phyloP scores from a whole-genome alignment of 345 rosid species.

The Rubroshorea leprosula region DNA sequence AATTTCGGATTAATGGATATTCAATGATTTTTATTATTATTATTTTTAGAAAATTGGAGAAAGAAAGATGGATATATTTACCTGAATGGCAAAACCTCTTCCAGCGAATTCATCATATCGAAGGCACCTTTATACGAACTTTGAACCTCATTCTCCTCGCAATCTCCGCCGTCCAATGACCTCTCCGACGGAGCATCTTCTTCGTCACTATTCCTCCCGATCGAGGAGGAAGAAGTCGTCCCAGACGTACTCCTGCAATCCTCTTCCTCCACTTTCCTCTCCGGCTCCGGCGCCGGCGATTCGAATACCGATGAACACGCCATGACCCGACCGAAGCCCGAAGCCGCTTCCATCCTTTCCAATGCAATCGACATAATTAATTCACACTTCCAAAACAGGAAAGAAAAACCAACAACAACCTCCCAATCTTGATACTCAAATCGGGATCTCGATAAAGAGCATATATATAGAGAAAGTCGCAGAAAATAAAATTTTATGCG shows the following conservation, averaged over 20 bases:
- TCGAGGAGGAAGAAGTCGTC: constrained; percentile 29
- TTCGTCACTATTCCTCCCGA: constrained; percentile 54
- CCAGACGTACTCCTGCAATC: constrained; percentile 23
- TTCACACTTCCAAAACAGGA: not conserved
- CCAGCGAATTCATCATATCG: constrained; percentile 54
- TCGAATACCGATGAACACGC: not conserved
- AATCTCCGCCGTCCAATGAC: constrained; percentile 33
- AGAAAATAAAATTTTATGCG: too few species aligned
- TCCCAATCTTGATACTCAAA: not conserved
- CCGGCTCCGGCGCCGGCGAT: not conserved
- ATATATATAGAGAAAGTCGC: too few species aligned
- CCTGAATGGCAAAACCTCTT: constrained; percentile 65
- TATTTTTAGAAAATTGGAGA: too few species aligned
- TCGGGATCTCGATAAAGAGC: too few species aligned
- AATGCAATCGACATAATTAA: constrained; percentile 25
- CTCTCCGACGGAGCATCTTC: constrained; percentile 10
- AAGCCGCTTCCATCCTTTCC: constrained; percentile 26
- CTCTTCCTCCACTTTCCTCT: constrained; percentile 5
- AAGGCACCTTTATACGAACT: constrained; percentile 48
- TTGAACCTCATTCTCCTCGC: constrained; percentile 51
- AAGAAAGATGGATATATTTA: too few species aligned
- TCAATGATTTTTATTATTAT: not conserved
- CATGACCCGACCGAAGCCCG: constrained; percentile 16
- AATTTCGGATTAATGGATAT: too few species aligned
- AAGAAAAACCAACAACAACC: not conserved